Evolutionary conservation across 2,329 filamentous ascomycete species (phyloP), one percentile per base, ranked within the genome.

Genomic region (Ophiostoma sp.): DNA sequence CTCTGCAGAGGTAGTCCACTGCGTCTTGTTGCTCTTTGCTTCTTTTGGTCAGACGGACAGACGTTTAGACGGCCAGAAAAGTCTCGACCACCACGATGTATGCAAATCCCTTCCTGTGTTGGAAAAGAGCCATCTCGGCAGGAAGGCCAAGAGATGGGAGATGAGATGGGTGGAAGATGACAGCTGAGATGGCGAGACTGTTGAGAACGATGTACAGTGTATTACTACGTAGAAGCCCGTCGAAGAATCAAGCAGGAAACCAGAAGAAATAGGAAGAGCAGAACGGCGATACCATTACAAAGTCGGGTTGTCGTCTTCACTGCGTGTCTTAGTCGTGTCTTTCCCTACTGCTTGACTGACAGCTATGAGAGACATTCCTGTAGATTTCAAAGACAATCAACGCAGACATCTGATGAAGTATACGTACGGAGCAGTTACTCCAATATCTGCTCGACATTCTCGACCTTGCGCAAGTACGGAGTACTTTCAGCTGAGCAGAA

Each of bases 31-130:
- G 44, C 44, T 48, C 44, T 48, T 48, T 48, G 44, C 52, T 57
- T 5, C n/a, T 27, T 57, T 57, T 27, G n/a, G 27, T 57, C 52
- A 27, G 11, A 7, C 52, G 8, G 52, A 31, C 27, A 31, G 27
- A 31, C 27, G 27, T 31, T 31, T 31, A 27, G 23, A 7, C 52
- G 11, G 52, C 17, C n/a, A 57, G 52, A 57, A 57, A 10, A 57
- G 52, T 57, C 52, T 57, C 52, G 52, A 13, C 39, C 39, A 57
- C 52, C 44, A 27, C 52, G 10, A 57, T 15, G 27, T 20, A 5
- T 52, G 52, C 52, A 57, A 57, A 57, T 57, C 52, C 52, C 52
- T 57, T 57, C 52, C 52, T 57, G 23, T 57, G 52, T 27, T 11
- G 27, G 52, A 27, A 57, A 23, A 27, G 52, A 48, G 52, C 52